phyloP scores from a whole-genome alignment of 306 rosid genomes.

The Acacia melanoxylon region DNA sequence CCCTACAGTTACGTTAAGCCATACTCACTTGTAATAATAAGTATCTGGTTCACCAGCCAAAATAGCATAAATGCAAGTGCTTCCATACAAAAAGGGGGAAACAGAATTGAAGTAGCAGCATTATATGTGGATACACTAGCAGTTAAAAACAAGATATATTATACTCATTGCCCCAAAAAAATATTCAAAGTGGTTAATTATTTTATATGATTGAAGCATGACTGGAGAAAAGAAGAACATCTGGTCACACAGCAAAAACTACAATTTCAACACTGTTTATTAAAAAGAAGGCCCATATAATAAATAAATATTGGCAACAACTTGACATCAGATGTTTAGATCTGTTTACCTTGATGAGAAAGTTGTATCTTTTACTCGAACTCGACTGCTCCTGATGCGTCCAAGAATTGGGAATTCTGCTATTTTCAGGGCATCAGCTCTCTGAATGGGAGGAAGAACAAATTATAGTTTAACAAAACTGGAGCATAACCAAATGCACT shows the following conservation, averaged over 20 bases:
- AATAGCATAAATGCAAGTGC: constrained; percentile 18
- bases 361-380: constrained; percentile 90
- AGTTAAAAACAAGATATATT: not conserved
- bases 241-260: not conserved
- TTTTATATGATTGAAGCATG: not conserved
- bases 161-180: not conserved
- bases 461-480: constrained; percentile 16
- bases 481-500: constrained; percentile 18
- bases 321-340: not conserved
- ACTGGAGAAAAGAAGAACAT: not conserved
- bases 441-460: constrained; percentile 40
- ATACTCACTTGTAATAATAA: not conserved
- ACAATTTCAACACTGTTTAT: not conserved
- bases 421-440: constrained; percentile 77
- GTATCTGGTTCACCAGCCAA: not conserved
- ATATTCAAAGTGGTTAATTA: not conserved
- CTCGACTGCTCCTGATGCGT: constrained; percentile 84
- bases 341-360: constrained; percentile 85
- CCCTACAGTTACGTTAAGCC: not conserved
- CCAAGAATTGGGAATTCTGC: constrained; percentile 91
- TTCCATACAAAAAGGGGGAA: not conserved
- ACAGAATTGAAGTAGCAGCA: not conserved
- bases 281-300: not conserved
- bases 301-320: constrained; percentile 14
- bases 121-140: not conserved